Base-by-base conservation (phyloP, 1,284 basidiomycete species). In the Cutaneotrichosporon sp. region DNA sequence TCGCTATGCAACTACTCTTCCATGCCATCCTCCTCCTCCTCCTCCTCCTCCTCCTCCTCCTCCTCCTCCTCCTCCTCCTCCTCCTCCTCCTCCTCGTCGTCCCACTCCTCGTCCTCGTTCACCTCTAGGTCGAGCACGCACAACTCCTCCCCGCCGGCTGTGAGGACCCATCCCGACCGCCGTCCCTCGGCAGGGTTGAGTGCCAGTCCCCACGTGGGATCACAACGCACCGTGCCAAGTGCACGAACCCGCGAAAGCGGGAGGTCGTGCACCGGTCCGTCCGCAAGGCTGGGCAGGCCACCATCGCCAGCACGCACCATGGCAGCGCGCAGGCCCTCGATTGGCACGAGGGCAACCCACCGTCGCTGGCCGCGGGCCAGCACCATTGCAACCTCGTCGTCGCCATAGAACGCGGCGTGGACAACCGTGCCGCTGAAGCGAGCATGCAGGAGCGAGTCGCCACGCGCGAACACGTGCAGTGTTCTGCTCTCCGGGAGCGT, bases 91-190 rank as follows among this genome's bases (percentile, higher is more conserved):
- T 65, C 68, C 13, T 62, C 70, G 24, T 69, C 70, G 13, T 70
- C 69, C 20, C 68, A 66, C 18, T 68, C 69, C 11, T 65, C 70
- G 46, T 72, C 74, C 58, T 75, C 75, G 56, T 75, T 63, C 43
- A 60, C 64, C n/a, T 72, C 73, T 59, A 76, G 65, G 62, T 76
- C 75, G 22, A 75, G 63, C 22, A 74, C 74, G 49, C 68, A 65
- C 16, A 75, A 58, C 54, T 68, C 67, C 8, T 51, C 63, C 2
- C 67, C 74, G n/a, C 63, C 67, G 16, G 64, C 64, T 20, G 62
- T 62, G 20, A 69, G 56, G 6, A 76, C 67, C 57, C 73, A 78
- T 7, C 72, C 72, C 0, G 71, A 61, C 38, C 74, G 57, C 20
- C 76, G 60, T 0, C 75, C 75, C 24, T 63, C 54, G 27, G 72